phyloP scores from a whole-genome alignment of 2,329 filamentous ascomycete genomes.

The Bimuria novae-zelandiae region DNA sequence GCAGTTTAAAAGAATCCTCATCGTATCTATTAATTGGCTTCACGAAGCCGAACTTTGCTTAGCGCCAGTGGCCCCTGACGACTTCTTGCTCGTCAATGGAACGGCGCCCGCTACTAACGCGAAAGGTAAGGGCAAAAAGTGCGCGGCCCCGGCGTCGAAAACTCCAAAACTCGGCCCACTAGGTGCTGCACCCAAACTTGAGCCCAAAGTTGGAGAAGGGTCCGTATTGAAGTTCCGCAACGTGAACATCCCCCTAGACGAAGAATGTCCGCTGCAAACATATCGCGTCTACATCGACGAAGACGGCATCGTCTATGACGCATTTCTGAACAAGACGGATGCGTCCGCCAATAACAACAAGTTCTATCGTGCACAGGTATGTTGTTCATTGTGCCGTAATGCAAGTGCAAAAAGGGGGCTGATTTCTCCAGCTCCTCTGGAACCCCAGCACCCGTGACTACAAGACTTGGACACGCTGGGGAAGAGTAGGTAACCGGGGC shows the following conservation, averaged over 20 bases:
- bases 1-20: slow-evolving; percentile 53
- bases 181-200: slow-evolving; percentile 20
- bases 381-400: slow-evolving; percentile 1
- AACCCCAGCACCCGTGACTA: slow-evolving; percentile 46
- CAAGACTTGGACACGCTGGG: slow-evolving; percentile 78
- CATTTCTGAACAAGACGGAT: slow-evolving; percentile 78
- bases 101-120: slow-evolving; percentile 7
- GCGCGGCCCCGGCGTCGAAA: slow-evolving; percentile 24
- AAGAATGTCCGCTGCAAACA: slow-evolving; percentile 41
- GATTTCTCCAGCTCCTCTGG: slow-evolving; percentile 31
- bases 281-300: slow-evolving; percentile 68
- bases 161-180: slow-evolving; percentile 24
- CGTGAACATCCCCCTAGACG: slow-evolving; percentile 55
- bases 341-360: slow-evolving; percentile 77
- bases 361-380: slow-evolving; percentile 75
- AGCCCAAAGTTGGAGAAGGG: slow-evolving; percentile 48
- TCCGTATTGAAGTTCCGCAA: slow-evolving; percentile 51
- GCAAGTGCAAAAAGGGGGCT: not conserved
- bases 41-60: slow-evolving; percentile 55
- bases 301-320: slow-evolving; percentile 73
- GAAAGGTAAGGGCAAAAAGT: slow-evolving; percentile 36
- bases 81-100: slow-evolving; percentile 34
- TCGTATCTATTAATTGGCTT: slow-evolving; percentile 68
- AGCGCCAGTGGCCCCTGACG: slow-evolving; percentile 47
- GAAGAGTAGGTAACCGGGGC: slow-evolving; percentile 67